Evolutionary conservation across 129 eudicot genomes (phyloP), one percentile per base, ranked within the genome.

Genomic region (Centella asiatica): DNA sequence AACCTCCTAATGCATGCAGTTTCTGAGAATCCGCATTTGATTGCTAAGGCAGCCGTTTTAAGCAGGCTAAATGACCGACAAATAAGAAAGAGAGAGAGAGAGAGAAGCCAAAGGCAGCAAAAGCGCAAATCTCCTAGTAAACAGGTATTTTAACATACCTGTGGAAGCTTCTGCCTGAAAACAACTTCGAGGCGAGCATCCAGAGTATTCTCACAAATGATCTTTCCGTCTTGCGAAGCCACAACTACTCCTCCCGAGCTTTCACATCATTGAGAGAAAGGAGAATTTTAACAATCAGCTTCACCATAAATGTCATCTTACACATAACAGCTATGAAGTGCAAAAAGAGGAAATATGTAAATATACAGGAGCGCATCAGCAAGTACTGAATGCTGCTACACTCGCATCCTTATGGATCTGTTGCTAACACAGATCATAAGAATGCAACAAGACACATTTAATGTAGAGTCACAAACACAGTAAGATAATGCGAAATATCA

Each of bases 241-340:
- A 83, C 31, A 60, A 87, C 95, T 34, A 87, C 80, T 28, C 95
- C 95, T 55, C 95, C 95, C 12, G 77, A 83, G 76, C 95, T 87
- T 70, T 56, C 48, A 56, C 17, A 62, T 39, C 28, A 58, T 48
- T 17, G 3, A 57, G 48, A 32, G 44, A 28, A 25, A 76, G 51
- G 11, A 57, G 36, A 68, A 60, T 23, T 8, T 53, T 26, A 28
- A 34, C 58, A 31, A 10, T n/a, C n/a, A n/a, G n/a, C n/a, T n/a
- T n/a, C n/a, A n/a, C n/a, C n/a, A n/a, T n/a, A n/a, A n/a, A n/a
- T n/a, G n/a, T n/a, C n/a, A n/a, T n/a, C n/a, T n/a, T n/a, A n/a
- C n/a, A 26, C 19, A 53, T 34, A 26, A n/a, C 19, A 27, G 36
- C 5, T 10, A 51, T 26, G 1, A 26, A 53, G 22, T n/a, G n/a